phyloP scores from a whole-genome alignment of 352 stramenopile species.

The Phytophthora fragariaefolia region DNA sequence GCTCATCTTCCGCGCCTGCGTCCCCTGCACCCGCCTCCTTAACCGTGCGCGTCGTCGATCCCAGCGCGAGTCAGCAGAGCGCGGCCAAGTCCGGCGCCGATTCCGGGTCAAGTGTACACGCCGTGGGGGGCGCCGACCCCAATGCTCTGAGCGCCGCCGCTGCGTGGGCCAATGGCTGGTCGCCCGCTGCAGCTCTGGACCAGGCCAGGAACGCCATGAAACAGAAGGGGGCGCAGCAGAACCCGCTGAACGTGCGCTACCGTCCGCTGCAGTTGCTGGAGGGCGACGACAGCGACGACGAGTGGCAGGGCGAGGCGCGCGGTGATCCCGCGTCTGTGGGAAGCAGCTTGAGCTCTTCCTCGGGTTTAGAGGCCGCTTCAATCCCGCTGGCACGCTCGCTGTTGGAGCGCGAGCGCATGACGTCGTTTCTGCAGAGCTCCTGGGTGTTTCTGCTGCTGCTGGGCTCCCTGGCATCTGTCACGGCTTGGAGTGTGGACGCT shows the following conservation, averaged over 20 bases:
- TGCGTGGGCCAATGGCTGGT: conserved; percentile 28
- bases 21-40: conserved; percentile 7
- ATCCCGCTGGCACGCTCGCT: conserved; percentile 41
- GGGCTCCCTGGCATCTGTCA: conserved; percentile 56
- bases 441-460: conserved; percentile 80
- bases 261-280: conserved; percentile 40
- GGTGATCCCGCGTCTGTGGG: conserved; percentile 15
- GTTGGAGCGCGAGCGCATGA: conserved; percentile 61
- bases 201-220: conserved; percentile 27
- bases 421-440: conserved; percentile 71
- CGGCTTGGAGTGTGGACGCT: conserved; percentile 71
- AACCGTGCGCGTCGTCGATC: conserved; percentile 9
- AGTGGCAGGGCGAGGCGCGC: conserved; percentile 33
- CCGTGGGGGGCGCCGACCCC: background rate
- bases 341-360: conserved; percentile 5
- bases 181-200: conserved; percentile 23
- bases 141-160: background rate
- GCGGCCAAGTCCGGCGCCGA: background rate
- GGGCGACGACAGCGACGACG: conserved; percentile 29
- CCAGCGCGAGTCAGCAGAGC: conserved; percentile 12
- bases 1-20: conserved; percentile 13
- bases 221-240: conserved; percentile 15
- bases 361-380: conserved; percentile 27
- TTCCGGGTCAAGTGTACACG: background rate
- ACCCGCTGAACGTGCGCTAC: conserved; percentile 23